Conservation (phyloP, 1,284 basidiomycete genomes). For the Pyrrhoderma lamaoense region DNA sequence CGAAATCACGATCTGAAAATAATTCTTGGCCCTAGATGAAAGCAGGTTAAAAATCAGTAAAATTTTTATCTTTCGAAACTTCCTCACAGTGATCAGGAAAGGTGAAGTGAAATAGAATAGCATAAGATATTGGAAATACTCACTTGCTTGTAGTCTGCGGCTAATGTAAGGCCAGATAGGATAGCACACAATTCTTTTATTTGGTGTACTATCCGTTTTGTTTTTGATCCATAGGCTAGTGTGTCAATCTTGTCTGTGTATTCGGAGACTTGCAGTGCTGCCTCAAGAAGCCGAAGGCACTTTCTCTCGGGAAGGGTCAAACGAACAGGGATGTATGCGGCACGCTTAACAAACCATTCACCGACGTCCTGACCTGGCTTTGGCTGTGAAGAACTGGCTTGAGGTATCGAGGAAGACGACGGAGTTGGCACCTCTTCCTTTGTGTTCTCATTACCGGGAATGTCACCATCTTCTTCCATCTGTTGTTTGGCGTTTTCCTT, state of each 20-base stretch:
- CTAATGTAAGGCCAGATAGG: slow-evolving; percentile 68
- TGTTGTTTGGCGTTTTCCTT: no score
- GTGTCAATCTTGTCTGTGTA: slow-evolving; percentile 83
- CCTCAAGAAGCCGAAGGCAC: slow-evolving; percentile 71
- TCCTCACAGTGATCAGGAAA: background rate
- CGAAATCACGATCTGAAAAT: slow-evolving; percentile 70
- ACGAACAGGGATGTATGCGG: slow-evolving; percentile 71
- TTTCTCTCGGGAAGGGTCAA: slow-evolving; percentile 68
- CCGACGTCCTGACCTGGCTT: slow-evolving; percentile 52
- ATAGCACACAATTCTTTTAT: slow-evolving; percentile 79
- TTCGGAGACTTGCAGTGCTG: slow-evolving; percentile 71
- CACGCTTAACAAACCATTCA: slow-evolving; percentile 74
- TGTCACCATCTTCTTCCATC: slow-evolving; percentile 45
- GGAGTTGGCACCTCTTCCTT: slow-evolving; percentile 29
- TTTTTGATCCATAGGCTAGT: slow-evolving; percentile 64
- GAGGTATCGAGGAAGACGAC: slow-evolving; percentile 27
- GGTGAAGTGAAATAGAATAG: background rate
- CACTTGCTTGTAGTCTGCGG: slow-evolving; percentile 68
- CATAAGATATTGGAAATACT: background rate
- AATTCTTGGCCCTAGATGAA: slow-evolving; percentile 57
- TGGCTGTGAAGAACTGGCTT: slow-evolving; percentile 34
- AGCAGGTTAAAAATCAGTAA: background rate
- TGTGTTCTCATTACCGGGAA: slow-evolving; percentile 39
- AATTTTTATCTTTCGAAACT: no score
- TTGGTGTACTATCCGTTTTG: slow-evolving; percentile 74